These are phyloP conservation scores for Thuja plicata DNA, from an alignment of 83 land plant species.

Conservation along the genomic window DNA sequence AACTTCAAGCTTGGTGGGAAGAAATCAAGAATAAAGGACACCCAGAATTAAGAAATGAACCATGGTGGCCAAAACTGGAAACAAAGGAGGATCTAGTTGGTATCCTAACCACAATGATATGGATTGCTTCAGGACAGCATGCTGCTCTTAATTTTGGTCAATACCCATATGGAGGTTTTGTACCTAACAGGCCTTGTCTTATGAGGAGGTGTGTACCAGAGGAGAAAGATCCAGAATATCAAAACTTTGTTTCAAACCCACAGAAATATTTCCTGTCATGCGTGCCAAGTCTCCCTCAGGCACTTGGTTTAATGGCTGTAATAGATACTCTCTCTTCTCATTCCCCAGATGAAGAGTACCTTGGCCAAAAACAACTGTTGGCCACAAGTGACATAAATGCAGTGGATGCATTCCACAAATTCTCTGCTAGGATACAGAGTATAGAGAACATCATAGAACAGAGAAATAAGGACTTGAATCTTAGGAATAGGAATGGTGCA, in stretches of 20 bases:
- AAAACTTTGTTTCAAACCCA: slow-evolving; percentile 57
- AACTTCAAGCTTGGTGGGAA: slow-evolving; percentile 76
- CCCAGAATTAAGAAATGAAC: slow-evolving; percentile 47
- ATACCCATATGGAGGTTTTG: slow-evolving; percentile 84
- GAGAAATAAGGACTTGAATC: slow-evolving; percentile 54
- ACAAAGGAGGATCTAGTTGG: slow-evolving; percentile 47
- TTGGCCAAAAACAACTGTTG: slow-evolving; percentile 49
- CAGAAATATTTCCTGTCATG: slow-evolving; percentile 64
- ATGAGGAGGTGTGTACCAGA: slow-evolving; percentile 66
- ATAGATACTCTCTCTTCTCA: slow-evolving; percentile 81
- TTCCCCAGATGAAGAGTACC: slow-evolving; percentile 83
- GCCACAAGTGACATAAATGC: slow-evolving; percentile 46
- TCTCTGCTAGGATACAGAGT: slow-evolving; percentile 34
- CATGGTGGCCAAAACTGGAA: slow-evolving; percentile 73
- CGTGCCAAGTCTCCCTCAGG: slow-evolving; percentile 56
- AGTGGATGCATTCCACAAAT: slow-evolving; percentile 45
- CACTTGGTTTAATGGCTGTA: slow-evolving; percentile 73
- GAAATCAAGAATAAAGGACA: slow-evolving; percentile 78
- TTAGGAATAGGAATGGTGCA: slow-evolving; percentile 72
- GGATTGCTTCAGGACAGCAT: slow-evolving; percentile 89
- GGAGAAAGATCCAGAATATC: slow-evolving; percentile 44
- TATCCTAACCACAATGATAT: slow-evolving; percentile 72
- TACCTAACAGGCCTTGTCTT: slow-evolving; percentile 83
- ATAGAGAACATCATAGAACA: slow-evolving; percentile 62
- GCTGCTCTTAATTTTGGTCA: slow-evolving; percentile 94